Conservation (phyloP, 805 yeast species). For the Cyberlindnera maritima region DNA sequence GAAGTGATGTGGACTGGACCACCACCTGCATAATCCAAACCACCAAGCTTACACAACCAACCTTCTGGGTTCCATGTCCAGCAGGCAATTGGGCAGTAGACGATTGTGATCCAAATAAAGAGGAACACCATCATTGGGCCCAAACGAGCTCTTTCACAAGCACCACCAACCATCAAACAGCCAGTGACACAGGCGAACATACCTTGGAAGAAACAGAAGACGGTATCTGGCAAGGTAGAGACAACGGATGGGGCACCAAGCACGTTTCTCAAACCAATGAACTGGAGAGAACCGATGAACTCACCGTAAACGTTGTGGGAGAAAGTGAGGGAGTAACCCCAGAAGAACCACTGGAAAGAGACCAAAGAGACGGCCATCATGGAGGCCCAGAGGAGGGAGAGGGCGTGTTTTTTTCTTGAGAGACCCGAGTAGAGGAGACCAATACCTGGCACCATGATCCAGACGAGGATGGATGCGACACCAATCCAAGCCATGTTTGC, state of each 20-base stretch:
- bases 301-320: conserved; percentile 58
- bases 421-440: conserved; percentile 92
- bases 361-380: conserved; percentile 83
- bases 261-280: conserved; percentile 77
- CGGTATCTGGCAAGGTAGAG: conserved; percentile 77
- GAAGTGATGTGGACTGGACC: conserved; percentile 96
- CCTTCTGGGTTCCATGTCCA: conserved; percentile 98
- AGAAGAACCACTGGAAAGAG: conserved; percentile 95
- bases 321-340: conserved; percentile 94
- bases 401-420: conserved; percentile 93
- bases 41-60: conserved; percentile 82
- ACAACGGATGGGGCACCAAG: conserved; percentile 77
- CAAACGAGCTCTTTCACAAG: conserved; percentile 93
- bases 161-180: conserved; percentile 94
- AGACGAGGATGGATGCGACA: conserved; percentile 74
- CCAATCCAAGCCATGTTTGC: conserved; percentile 89
- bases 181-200: conserved; percentile 96
- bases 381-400: conserved; percentile 91
- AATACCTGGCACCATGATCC: conserved; percentile 96
- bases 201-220: conserved; percentile 90
- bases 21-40: conserved; percentile 97
- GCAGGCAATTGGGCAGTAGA: conserved; percentile 92
- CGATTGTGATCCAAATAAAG: conserved; percentile 92
- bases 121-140: conserved; percentile 96
- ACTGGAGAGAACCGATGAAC: conserved; percentile 77